These are phyloP conservation scores for Leccinum rimulosum DNA, from an alignment of 768 basidiomycete genomes.

Conservation along the genomic window DNA sequence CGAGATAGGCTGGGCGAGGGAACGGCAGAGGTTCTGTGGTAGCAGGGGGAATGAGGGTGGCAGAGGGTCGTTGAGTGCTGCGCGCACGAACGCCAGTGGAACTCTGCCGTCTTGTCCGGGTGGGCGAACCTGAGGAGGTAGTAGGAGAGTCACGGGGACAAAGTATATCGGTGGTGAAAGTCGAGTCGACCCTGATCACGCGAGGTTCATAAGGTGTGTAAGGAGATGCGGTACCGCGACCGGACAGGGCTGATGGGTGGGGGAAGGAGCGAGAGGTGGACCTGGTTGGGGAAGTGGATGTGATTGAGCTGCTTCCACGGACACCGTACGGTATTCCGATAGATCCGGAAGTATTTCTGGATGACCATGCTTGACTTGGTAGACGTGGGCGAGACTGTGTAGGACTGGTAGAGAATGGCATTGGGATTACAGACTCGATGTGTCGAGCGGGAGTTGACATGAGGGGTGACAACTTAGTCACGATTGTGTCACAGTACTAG, in stretches of 20 bases:
- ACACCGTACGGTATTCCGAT: constrained; percentile 39
- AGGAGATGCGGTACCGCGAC: constrained; percentile 32
- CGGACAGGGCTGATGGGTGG: constrained; percentile 31
- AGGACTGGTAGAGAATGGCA: constrained; percentile 45
- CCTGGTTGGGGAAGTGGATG: constrained; percentile 38
- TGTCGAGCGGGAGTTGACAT: constrained; percentile 54
- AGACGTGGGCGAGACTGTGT: constrained; percentile 42
- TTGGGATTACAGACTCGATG: constrained; percentile 65
- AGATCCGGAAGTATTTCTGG: constrained; percentile 30
- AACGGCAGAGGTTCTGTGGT: constrained; percentile 40
- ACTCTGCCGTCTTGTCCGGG: constrained; percentile 48
- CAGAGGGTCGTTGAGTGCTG: constrained; percentile 25
- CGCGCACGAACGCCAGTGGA: constrained; percentile 30
- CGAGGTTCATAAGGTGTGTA: constrained; percentile 56
- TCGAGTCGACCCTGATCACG: constrained; percentile 57
- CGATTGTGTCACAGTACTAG: constrained; percentile 21
- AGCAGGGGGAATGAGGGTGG: constrained; percentile 30
- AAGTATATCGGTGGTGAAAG: constrained; percentile 40
- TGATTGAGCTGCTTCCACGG: constrained; percentile 32
- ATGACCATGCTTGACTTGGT: constrained; percentile 31
- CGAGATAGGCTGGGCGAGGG: constrained; percentile 70
- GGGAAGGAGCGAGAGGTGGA: constrained; percentile 47
- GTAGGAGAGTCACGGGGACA: constrained; percentile 39
- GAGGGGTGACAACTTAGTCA: constrained; percentile 29
- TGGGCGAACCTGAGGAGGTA: constrained; percentile 40